These are phyloP conservation scores for Candida argentea DNA, from an alignment of 805 yeast species.

Conservation along the genomic window DNA sequence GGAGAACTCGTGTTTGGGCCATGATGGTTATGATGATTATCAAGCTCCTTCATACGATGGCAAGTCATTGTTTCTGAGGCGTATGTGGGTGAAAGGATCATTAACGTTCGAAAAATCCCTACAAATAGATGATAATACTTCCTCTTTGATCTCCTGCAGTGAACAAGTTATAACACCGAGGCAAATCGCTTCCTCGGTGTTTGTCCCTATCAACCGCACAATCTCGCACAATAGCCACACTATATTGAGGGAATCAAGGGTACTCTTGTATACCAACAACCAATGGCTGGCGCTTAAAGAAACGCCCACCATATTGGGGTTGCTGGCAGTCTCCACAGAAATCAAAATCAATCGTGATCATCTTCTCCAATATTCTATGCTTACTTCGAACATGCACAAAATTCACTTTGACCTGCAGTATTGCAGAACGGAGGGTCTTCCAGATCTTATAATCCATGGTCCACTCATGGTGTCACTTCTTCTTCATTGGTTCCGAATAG, in stretches of 20 bases:
- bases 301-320: constrained; percentile 4
- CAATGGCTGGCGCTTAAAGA: constrained; percentile 11
- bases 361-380: constrained; percentile 56
- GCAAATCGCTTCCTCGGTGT: constrained; percentile 22
- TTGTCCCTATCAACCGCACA: constrained; percentile 48
- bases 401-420: constrained; percentile 66
- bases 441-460: constrained; percentile 63
- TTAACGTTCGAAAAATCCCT: constrained; percentile 24
- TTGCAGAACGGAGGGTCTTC: constrained; percentile 51
- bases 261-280: constrained; percentile 50
- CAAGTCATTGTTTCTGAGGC: constrained; percentile 31
- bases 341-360: constrained; percentile 32
- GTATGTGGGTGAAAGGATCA: constrained; percentile 78
- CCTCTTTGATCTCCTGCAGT: constrained; percentile 27
- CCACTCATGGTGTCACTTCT: constrained; percentile 61
- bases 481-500: constrained; percentile 37
- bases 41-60: constrained; percentile 45
- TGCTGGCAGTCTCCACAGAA: constrained; percentile 5
- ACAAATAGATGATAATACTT: constrained; percentile 2
- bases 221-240: constrained; percentile 20
- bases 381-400: constrained; percentile 75
- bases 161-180: constrained; percentile 43
- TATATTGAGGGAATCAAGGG: constrained; percentile 42
- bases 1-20: constrained; percentile 34
- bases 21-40: constrained; percentile 74